Base-by-base conservation (phyloP, 139 green algal species). In the Chlorella vulgaris region DNA sequence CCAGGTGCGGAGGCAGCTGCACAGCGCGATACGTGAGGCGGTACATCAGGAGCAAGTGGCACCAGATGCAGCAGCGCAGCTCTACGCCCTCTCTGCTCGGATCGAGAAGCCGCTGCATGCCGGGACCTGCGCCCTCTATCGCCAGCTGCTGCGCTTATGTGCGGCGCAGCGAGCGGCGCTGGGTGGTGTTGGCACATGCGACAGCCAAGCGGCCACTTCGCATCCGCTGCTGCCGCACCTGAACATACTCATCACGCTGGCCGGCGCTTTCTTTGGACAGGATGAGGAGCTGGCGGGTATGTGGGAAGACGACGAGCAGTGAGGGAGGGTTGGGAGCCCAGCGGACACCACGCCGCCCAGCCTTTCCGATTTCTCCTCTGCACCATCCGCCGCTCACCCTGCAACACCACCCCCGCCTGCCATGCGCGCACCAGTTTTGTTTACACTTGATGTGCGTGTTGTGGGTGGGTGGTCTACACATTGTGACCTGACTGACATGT, bases 261-360 rank as follows among this genome's bases (percentile, higher is more conserved):
- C 88, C 42, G 93, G 93, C 2, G 89, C 78, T 0, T 96, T 93
- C 81, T 97, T 97, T 86, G 85, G 91, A 2, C 93, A 97, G 86
- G 93, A 95, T 76, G 89, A 91, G 63, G 39, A 81, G 43, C 83
- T 95, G 62, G 83, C 85, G 42, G 42, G 39, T 10, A 62, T 83
- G 40, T 85, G 77, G 77, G 69, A 84, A 31, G 76, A 81, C 18
- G 83, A 87, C 15, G 69, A 84, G 47, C 66, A 84, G 60, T 81
- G 60, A 68, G 19, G 47, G 47, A n/a, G n/a, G n/a, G n/a, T n/a
- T n/a, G n/a, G n/a, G n/a, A n/a, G n/a, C n/a, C n/a, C n/a, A n/a
- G n/a, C n/a, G n/a, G n/a, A n/a, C n/a, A n/a, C n/a, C n/a, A n/a
- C n/a, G n/a, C n/a, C n/a, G n/a, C n/a, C n/a, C n/a, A n/a, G n/a